Evolutionary conservation across 257 asterid genomes (phyloP), one percentile per base, ranked within the genome.

Genomic region (Thymus mandschuricus): DNA sequence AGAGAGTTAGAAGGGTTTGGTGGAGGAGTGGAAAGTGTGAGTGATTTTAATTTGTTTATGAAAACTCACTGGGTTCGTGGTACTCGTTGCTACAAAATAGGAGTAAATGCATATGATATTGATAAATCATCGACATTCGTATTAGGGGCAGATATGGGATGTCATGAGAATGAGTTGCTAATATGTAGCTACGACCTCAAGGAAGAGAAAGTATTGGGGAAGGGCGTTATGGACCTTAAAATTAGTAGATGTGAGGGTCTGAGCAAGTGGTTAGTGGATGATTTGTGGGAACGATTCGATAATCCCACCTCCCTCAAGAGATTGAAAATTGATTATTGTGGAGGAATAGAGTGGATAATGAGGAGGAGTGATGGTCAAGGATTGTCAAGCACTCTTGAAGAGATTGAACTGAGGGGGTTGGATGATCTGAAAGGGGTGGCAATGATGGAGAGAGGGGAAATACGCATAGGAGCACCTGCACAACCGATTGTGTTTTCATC

Each of bases 1-100:
- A 10, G 41, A 51, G 4, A 10, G 13, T 43, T 72, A 46, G 77
- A 72, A 48, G 64, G 27, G 57, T 63, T 72, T 54, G 0, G 1
- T 5, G 70, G 77, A 15, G 12, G 65, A 6, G 9, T 72, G 38
- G 13, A 40, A 40, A 1, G 30, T 44, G 30, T n/a, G 34, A 5
- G 2, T 15, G 65, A 29, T 50, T 72, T 72, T 8, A 38, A 13
- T 13, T 21, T 21, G 21, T 21, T 21, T 21, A 21, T 21, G 21
- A 21, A 21, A 21, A 21, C 21, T 21, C 21, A 21, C 21, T 21
- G 21, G 21, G 21, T 21, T 21, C 21, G 21, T 21, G 21, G 21
- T 21, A 21, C 21, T 21, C 21, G 21, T 21, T 21, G 21, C 21
- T 21, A 21, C 21, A 21, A 21, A 21, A 21, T 21, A 21, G 21